Conservation (phyloP, 345 rosid genomes). For the Cardamine resedifolia region DNA sequence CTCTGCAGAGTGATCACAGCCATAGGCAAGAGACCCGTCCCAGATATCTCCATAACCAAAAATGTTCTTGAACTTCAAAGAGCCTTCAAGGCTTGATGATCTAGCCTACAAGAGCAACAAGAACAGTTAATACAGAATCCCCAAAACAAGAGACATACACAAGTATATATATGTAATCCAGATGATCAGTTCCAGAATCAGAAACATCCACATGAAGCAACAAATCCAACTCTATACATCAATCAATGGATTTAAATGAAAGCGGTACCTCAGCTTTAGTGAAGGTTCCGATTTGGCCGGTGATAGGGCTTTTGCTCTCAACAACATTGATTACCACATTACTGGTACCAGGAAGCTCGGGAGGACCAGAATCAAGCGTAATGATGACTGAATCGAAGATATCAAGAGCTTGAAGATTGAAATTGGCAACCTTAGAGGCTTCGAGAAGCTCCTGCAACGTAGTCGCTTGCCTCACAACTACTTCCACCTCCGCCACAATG, state of each 20-base stretch:
- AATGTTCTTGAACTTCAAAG: conserved; percentile 73
- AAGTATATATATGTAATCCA: background rate
- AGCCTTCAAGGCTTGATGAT: conserved; percentile 82
- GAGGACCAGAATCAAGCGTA: conserved; percentile 83
- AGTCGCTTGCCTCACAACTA: conserved; percentile 52
- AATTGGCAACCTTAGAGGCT: conserved; percentile 59
- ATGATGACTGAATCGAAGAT: conserved; percentile 78
- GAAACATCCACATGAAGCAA: background rate
- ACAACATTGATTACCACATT: conserved; percentile 70
- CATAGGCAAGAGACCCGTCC: conserved; percentile 81
- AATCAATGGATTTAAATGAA: conserved; percentile 1
- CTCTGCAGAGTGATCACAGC: conserved; percentile 74
- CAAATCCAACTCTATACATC: conserved; percentile 14
- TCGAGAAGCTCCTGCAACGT: conserved; percentile 72
- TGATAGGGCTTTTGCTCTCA: conserved; percentile 57
- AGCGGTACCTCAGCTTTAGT: conserved; percentile 69
- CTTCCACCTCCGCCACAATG: conserved; percentile 65
- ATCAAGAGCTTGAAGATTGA: conserved; percentile 63
- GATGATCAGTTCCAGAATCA: background rate
- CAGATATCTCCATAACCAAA: conserved; percentile 92
- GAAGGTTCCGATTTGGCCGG: conserved; percentile 67
- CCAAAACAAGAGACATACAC: background rate
- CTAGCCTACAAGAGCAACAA: conserved; percentile 58
- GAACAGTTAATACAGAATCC: background rate
- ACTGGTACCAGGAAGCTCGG: conserved; percentile 86